Percentiles rank a stretch among this genome's conserved stretches.
These are phyloP conservation scores for Tanacetum coccineum DNA, from an alignment of 129 eudicot genomes.

Conservation along the genomic window DNA sequence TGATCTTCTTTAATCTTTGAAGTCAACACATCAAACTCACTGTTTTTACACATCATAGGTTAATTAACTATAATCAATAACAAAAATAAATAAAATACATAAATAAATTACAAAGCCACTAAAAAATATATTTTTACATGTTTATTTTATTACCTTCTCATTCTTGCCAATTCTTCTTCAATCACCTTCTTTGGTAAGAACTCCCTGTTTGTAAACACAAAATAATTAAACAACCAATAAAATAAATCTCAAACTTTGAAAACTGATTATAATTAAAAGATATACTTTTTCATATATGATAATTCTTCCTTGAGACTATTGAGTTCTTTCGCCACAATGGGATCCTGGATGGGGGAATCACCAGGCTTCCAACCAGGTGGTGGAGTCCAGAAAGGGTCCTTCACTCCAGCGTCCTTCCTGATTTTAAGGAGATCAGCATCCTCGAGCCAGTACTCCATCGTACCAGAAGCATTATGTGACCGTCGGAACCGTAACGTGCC, in stretches of 20 bases:
- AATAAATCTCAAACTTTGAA: not conserved
- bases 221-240: not conserved
- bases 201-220: conserved; percentile 24
- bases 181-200: conserved; percentile 42
- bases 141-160: conserved; percentile 50
- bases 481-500: conserved; percentile 74
- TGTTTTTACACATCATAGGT: conserved; percentile 21
- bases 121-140: not conserved
- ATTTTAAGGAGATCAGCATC: conserved; percentile 69
- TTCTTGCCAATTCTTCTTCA: conserved; percentile 51
- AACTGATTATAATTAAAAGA: not conserved
- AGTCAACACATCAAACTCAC: conserved; percentile 45
- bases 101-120: not conserved
- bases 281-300: conserved; percentile 47
- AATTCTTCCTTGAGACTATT: conserved; percentile 50
- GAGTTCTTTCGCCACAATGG: conserved; percentile 65
- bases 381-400: conserved; percentile 90
- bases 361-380: conserved; percentile 98
- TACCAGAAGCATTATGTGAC: conserved; percentile 87
- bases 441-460: conserved; percentile 98
- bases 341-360: conserved; percentile 72
- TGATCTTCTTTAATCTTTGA: conserved; percentile 34
- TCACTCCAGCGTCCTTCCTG: conserved; percentile 77
- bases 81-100: no score
- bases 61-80: conserved; percentile 1